phyloP scores from a whole-genome alignment of 768 basidiomycete genomes.

The Macrolepiota albuminosa region DNA sequence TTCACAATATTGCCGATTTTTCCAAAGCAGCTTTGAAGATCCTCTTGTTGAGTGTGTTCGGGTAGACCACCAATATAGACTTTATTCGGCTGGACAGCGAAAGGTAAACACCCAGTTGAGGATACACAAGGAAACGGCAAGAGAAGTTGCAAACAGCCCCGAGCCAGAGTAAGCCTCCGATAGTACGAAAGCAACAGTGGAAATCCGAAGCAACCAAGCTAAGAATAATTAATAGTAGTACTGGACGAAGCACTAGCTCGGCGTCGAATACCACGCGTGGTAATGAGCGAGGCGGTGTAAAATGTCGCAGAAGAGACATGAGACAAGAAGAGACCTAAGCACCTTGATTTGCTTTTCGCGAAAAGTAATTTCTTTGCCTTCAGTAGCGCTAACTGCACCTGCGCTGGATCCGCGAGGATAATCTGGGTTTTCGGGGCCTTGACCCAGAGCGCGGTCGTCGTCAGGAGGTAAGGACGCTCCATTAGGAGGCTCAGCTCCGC shows the following conservation, averaged over 20 bases:
- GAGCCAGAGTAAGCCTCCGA: constrained; percentile 36
- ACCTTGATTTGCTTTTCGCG: constrained; percentile 85
- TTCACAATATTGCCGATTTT: constrained; percentile 73
- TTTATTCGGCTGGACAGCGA: constrained; percentile 84
- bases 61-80: constrained; percentile 90
- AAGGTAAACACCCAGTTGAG: constrained; percentile 65
- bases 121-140: constrained; percentile 40
- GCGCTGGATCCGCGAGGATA: constrained; percentile 48
- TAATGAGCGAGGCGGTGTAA: constrained; percentile 24
- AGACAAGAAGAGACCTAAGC: constrained; percentile 65
- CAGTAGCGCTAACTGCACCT: constrained; percentile 35
- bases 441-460: constrained; percentile 40
- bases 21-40: constrained; percentile 81
- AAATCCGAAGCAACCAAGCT: constrained; percentile 21
- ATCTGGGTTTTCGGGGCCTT: constrained; percentile 47
- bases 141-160: constrained; percentile 44
- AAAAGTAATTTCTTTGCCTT: constrained; percentile 41
- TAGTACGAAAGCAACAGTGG: constrained; percentile 33
- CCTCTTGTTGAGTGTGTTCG: constrained; percentile 81
- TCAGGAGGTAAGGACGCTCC: constrained; percentile 45
- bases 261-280: constrained; percentile 25
- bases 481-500: constrained; percentile 36
- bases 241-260: constrained; percentile 31
- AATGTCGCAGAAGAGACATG: constrained; percentile 22
- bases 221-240: constrained; percentile 32